These are phyloP conservation scores for Solanum medicagineum DNA, from an alignment of 257 asterid genomes.

Conservation along the genomic window DNA sequence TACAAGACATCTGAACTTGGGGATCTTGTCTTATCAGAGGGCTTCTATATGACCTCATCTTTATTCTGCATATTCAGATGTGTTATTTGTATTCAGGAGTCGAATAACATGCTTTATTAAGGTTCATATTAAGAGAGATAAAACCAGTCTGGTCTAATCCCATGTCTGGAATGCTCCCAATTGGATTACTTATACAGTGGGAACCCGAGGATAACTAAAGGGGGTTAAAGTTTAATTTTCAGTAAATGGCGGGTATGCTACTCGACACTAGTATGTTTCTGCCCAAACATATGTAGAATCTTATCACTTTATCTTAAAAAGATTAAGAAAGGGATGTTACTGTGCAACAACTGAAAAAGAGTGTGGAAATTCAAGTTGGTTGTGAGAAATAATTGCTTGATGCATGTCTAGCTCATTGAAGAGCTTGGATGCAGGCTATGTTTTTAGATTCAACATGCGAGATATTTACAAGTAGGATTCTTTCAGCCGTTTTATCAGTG, in stretches of 20 bases:
- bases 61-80: background rate
- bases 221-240: background rate
- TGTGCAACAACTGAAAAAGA: background rate
- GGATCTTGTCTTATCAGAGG: background rate
- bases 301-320: background rate
- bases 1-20: background rate
- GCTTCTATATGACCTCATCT: background rate
- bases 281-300: background rate
- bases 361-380: background rate
- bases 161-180: background rate
- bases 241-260: background rate
- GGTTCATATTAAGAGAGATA: background rate
- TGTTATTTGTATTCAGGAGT: background rate
- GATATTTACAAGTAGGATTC: background rate
- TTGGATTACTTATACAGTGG: background rate
- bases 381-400: background rate
- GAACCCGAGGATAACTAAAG: background rate
- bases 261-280: background rate
- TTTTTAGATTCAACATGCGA: background rate
- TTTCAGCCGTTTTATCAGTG: background rate
- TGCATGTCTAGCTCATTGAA: background rate
- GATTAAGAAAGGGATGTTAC: background rate
- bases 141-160: background rate
- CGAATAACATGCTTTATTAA: background rate
- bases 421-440: background rate